These are phyloP conservation scores for Corynascus novoguineensis DNA, from an alignment of 495 filamentous ascomycete species.

Conservation along the genomic window DNA sequence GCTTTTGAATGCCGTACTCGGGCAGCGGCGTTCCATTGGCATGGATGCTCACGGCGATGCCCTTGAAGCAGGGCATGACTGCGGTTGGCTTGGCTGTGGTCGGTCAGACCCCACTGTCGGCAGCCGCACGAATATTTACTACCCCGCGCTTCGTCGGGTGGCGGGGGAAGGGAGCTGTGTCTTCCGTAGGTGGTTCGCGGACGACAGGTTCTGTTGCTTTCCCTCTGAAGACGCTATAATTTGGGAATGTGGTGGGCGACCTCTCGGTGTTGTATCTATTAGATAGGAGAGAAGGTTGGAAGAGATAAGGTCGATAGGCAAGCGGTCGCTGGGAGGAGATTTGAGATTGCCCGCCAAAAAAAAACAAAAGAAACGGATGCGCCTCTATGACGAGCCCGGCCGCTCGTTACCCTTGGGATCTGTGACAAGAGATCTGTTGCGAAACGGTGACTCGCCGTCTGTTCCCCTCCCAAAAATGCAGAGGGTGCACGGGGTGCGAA, in stretches of 20 bases:
- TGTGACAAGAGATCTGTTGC: neutral
- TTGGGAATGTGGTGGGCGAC: neutral
- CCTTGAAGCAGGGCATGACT: slow-evolving; percentile 93
- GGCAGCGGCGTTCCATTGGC: slow-evolving; percentile 80
- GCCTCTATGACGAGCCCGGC: neutral
- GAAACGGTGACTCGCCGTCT: neutral
- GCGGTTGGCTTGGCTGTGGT: slow-evolving; percentile 2
- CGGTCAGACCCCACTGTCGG: slow-evolving; percentile 1
- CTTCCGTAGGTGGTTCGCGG: neutral
- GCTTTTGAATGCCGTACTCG: slow-evolving; percentile 92
- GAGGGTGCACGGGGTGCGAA: neutral
- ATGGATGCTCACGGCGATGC: slow-evolving; percentile 94
- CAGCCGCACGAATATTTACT: slow-evolving; percentile 3
- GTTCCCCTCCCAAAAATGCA: neutral
- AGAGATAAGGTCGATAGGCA: neutral
- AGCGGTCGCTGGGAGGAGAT: neutral
- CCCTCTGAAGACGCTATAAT: neutral
- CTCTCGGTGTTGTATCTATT: neutral
- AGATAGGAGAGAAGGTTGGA: neutral
- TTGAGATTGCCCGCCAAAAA: neutral
- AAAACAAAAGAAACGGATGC: no score
- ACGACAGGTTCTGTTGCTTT: neutral
- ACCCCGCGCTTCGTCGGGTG: slow-evolving; percentile 11
- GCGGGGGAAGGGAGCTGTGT: neutral
- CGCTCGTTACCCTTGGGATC: neutral